Conservation (phyloP, 2,329 filamentous ascomycete genomes). For the Monilinia fructigena region DNA sequence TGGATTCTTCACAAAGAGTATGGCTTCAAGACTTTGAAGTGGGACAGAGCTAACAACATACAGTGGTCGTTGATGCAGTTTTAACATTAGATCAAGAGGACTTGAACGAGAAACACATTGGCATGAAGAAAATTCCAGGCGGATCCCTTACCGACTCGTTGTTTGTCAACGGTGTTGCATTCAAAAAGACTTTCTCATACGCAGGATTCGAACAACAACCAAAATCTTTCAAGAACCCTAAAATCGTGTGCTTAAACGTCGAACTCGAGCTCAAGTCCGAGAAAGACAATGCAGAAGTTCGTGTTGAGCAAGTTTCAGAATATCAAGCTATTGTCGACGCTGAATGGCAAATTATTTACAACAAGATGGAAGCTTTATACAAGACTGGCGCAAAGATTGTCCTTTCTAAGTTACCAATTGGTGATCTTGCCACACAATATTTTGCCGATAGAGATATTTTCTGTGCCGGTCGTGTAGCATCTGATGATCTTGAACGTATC, state of each 20-base stretch:
- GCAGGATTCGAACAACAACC: slow-evolving; percentile 99
- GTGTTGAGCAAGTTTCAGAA: slow-evolving; percentile 96
- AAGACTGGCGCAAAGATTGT: slow-evolving; percentile 97
- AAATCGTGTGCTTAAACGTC: slow-evolving; percentile 96
- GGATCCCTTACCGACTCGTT: slow-evolving; percentile 94
- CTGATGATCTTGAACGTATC: slow-evolving; percentile 93
- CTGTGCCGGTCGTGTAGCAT: slow-evolving; percentile 89
- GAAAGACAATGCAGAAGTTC: slow-evolving; percentile 98
- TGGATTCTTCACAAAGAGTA: slow-evolving; percentile 96
- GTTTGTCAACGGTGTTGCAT: slow-evolving; percentile 96
- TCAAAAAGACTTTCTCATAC: slow-evolving; percentile 99
- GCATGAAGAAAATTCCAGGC: slow-evolving; percentile 96
- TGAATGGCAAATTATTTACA: slow-evolving; percentile 99
- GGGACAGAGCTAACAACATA: slow-evolving; percentile 36
- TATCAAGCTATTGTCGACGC: slow-evolving; percentile 99
- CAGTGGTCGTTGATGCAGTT: slow-evolving; percentile 97
- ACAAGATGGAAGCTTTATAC: slow-evolving; percentile 94
- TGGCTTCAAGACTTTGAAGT: slow-evolving; percentile 37
- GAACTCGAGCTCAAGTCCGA: slow-evolving; percentile 98
- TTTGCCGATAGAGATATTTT: slow-evolving; percentile 98
- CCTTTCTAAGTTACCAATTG: slow-evolving; percentile 94
- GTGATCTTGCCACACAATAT: slow-evolving; percentile 94
- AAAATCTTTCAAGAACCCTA: slow-evolving; percentile 89
- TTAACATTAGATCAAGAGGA: slow-evolving; percentile 94
- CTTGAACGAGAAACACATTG: slow-evolving; percentile 96